Percentiles rank a stretch among this genome's conserved stretches.
Evolutionary conservation across 176 grass and related monocot genomes (phyloP).

Genomic region (Themeda triandra): DNA sequence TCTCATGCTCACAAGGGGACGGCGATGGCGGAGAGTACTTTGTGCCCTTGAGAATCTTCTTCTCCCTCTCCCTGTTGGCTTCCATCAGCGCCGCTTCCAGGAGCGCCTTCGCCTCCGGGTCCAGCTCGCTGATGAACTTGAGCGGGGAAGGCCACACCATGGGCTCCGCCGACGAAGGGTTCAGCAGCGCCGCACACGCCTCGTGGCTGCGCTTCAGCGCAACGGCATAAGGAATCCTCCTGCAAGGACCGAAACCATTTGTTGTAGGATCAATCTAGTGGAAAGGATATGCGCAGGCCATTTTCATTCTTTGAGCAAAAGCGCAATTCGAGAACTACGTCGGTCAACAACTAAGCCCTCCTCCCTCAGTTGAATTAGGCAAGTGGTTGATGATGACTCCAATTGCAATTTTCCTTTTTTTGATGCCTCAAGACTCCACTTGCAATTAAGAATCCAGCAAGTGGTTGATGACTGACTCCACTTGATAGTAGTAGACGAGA

Average conservation of each 20-base stretch:
- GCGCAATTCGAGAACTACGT: not conserved
- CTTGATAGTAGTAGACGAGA: not conserved
- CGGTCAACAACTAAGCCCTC: not conserved
- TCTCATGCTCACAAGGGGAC: slow-evolving; percentile 1
- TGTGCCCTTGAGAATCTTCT: slow-evolving; percentile 66
- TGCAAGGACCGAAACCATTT: slow-evolving; percentile 16
- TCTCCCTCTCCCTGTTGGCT: slow-evolving; percentile 91
- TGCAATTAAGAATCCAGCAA: not conserved
- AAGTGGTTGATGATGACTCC: not conserved
- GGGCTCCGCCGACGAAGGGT: slow-evolving; percentile 67
- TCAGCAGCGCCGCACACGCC: slow-evolving; percentile 69
- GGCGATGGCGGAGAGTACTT: slow-evolving; percentile 37
- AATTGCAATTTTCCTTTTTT: not conserved
- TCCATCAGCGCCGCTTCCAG: slow-evolving; percentile 79
- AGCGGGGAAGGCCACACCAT: slow-evolving; percentile 94
- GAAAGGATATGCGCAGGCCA: not conserved
- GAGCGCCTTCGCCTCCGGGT: slow-evolving; percentile 79
- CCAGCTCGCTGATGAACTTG: slow-evolving; percentile 96
- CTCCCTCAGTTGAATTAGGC: not conserved
- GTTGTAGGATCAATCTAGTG: not conserved
- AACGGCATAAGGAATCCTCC: slow-evolving; percentile 75
- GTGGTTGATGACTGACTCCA: not conserved
- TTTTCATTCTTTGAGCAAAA: not conserved
- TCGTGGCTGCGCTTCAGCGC: slow-evolving; percentile 65
- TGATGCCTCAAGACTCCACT: not conserved